Evolutionary conservation across 768 basidiomycete genomes (phyloP).

Genomic region (Strobilomyces dryophilus): DNA sequence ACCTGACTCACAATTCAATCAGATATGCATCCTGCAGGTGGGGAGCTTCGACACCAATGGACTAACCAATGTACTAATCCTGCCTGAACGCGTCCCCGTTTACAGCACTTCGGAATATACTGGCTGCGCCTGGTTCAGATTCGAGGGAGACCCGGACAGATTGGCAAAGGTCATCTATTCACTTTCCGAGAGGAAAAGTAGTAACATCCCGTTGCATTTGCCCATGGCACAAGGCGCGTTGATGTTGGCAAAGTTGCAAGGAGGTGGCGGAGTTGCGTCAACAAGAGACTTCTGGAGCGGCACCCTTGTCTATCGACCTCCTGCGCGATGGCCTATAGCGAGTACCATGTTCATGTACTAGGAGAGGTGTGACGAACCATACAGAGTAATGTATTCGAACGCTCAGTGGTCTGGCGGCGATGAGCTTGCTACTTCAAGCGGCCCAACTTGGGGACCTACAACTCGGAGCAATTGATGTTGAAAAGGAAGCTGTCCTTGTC

Average conservation of each 20-base stretch:
- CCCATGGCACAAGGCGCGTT: background rate
- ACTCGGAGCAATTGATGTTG: constrained; percentile 30
- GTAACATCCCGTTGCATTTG: constrained; percentile 6
- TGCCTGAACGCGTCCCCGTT: constrained; percentile 5
- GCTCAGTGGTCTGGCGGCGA: too few species aligned
- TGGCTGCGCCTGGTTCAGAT: background rate
- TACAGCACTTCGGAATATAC: background rate
- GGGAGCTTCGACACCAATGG: constrained; percentile 15
- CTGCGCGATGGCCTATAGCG: constrained; percentile 1
- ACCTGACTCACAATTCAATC: background rate
- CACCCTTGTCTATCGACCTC: constrained; percentile 9
- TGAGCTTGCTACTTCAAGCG: too few species aligned
- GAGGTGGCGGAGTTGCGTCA: background rate
- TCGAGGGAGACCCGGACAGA: constrained; percentile 13
- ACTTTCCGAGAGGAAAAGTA: background rate
- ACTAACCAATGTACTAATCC: background rate
- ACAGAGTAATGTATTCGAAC: background rate
- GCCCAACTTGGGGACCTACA: constrained; percentile 14
- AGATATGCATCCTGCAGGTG: constrained; percentile 19
- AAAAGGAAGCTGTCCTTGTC: constrained; percentile 21
- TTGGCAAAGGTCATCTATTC: constrained; percentile 5
- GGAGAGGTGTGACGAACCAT: too few species aligned
- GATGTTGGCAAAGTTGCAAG: background rate
- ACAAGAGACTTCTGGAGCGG: constrained; percentile 2
- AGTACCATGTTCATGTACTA: too few species aligned